Conservation (phyloP, 768 basidiomycete species). For the Russula virescens region DNA sequence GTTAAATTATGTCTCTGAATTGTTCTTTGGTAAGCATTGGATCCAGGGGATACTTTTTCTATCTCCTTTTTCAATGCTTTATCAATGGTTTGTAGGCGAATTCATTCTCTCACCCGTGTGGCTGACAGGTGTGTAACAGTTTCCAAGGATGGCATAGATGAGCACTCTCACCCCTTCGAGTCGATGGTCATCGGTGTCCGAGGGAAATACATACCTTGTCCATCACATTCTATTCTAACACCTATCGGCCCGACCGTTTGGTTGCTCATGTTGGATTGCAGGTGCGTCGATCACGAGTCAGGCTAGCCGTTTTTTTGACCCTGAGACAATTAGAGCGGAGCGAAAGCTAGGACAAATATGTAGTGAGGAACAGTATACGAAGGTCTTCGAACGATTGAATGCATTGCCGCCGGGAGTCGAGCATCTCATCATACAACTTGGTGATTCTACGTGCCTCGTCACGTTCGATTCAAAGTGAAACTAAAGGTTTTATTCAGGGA, state of each 20-base stretch:
- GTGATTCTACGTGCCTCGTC: conserved; percentile 32
- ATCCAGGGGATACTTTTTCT: conserved; percentile 83
- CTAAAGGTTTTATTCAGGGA: conserved; percentile 38
- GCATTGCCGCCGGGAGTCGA: conserved; percentile 54
- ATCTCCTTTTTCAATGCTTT: conserved; percentile 89
- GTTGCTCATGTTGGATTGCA: conserved; percentile 76
- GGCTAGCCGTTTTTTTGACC: conserved; percentile 10
- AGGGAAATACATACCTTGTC: conserved; percentile 75
- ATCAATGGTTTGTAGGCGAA: too few relatives aligned
- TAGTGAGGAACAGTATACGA: conserved; percentile 64
- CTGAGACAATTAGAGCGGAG: conserved; percentile 62
- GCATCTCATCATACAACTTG: conserved; percentile 75
- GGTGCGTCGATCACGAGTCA: conserved; percentile 41
- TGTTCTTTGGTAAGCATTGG: conserved; percentile 54
- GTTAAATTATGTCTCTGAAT: background rate
- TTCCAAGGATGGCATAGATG: conserved; percentile 70
- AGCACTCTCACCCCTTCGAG: conserved; percentile 57
- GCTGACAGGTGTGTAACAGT: conserved; percentile 36
- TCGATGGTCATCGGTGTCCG: conserved; percentile 67
- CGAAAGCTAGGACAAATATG: conserved; percentile 78
- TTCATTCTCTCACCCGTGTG: conserved; percentile 11
- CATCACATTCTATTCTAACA: conserved; percentile 76
- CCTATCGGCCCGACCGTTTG: conserved; percentile 74
- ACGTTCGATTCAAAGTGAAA: background rate
- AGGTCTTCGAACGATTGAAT: conserved; percentile 58